Conservation (phyloP, 257 asterid genomes). For the Agastache rugosa region DNA sequence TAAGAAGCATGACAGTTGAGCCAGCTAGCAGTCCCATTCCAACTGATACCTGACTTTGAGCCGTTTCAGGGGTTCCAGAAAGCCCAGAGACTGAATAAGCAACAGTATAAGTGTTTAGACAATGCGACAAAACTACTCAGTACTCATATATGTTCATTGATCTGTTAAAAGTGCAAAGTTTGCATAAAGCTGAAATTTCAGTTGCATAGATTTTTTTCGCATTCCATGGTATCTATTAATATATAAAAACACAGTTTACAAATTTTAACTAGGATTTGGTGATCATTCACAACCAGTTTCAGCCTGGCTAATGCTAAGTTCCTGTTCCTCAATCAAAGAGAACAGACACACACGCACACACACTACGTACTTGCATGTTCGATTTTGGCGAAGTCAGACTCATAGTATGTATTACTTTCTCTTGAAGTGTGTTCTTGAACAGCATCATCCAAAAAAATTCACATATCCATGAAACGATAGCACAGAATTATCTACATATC, state of each 20-base stretch:
- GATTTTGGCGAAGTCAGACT: background rate
- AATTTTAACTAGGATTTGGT: background rate
- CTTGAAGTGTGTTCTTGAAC: background rate
- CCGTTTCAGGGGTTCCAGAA: constrained; percentile 76
- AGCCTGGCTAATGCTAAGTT: background rate
- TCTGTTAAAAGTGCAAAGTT: constrained; percentile 13
- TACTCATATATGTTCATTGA: background rate
- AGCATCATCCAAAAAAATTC: background rate
- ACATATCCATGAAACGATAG: background rate
- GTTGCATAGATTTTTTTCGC: background rate
- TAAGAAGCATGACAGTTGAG: constrained; percentile 93
- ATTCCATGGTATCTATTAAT: background rate
- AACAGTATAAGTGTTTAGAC: background rate
- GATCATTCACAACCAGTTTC: background rate
- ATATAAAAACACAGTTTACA: background rate
- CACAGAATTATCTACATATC: background rate
- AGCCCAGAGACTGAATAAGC: constrained; percentile 81
- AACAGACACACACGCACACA: background rate
- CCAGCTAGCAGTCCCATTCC: constrained; percentile 98
- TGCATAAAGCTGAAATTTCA: constrained; percentile 6
- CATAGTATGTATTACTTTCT: background rate
- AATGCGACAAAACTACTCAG: background rate
- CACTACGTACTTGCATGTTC: background rate
- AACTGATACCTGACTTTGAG: constrained; percentile 94
- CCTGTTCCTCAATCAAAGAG: background rate